Evolutionary conservation across 129 eudicot species (phyloP).

Genomic region (Helianthus tuberosus): DNA sequence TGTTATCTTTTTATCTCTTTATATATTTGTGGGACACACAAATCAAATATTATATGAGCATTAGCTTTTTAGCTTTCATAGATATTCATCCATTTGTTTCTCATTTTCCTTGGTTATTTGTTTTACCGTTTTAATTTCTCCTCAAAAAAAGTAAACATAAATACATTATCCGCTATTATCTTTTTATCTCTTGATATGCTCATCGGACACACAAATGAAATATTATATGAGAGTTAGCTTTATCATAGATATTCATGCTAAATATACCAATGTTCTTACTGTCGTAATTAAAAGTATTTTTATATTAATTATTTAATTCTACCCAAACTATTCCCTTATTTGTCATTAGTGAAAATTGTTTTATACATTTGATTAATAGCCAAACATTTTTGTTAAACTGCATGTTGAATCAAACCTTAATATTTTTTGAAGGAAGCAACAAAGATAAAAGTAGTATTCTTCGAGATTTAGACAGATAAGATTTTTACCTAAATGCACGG

Average conservation of each 20-base stretch:
- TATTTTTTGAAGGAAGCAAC: not conserved
- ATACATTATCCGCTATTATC: not conserved
- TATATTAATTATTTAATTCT: not conserved
- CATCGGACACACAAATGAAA: not conserved
- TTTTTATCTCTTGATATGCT: constrained; percentile 5
- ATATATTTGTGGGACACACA: not conserved
- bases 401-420: not conserved
- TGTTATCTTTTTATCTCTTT: constrained; percentile 6
- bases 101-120: not conserved
- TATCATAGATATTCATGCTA: not conserved
- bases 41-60: not conserved
- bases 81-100: not conserved
- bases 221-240: not conserved
- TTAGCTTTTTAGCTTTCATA: not conserved
- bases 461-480: not conserved
- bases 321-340: constrained; percentile 1
- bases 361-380: not conserved
- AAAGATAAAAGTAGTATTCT: not conserved
- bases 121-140: constrained; percentile 10
- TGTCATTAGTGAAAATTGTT: not conserved
- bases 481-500: constrained; percentile 84
- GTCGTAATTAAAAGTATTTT: not conserved
- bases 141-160: constrained; percentile 13
- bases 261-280: not conserved
- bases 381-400: not conserved